These are phyloP conservation scores for Poa annua DNA, from an alignment of 176 grass and related monocot species.

Conservation along the genomic window DNA sequence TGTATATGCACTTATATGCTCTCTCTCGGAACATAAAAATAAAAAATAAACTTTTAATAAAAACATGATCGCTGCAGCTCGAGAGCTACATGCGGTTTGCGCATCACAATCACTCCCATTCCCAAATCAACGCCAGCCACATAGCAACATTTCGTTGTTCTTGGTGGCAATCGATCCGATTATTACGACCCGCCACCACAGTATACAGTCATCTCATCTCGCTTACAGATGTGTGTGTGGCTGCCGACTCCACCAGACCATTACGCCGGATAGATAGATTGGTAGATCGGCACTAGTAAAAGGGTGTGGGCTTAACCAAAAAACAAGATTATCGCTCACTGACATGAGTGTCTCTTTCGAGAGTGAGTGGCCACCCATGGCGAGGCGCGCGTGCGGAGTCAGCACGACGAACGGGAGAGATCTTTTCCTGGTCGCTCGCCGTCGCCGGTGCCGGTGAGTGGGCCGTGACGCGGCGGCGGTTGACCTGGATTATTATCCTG, in stretches of 20 bases:
- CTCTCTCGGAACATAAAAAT: too few species aligned
- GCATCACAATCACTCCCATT: too few species aligned
- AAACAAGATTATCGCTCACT: not conserved
- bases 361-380: not conserved
- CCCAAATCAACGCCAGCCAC: too few species aligned
- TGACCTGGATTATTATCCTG: slow-evolving; percentile 12
- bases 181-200: not conserved
- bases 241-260: not conserved
- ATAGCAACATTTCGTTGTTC: too few species aligned
- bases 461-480: slow-evolving; percentile 40
- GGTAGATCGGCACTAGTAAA: not conserved
- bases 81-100: too few species aligned
- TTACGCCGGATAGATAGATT: not conserved
- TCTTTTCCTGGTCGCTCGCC: not conserved
- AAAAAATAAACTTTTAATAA: too few species aligned
- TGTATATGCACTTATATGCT: too few species aligned
- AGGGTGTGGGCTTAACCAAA: not conserved
- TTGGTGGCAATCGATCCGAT: too few species aligned
- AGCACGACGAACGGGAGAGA: not conserved
- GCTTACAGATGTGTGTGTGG: not conserved
- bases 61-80: too few species aligned
- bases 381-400: too few species aligned
- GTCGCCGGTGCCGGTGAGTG: slow-evolving; percentile 20
- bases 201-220: not conserved
- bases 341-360: too few species aligned